Evolutionary conservation across 768 basidiomycete genomes (phyloP).

Genomic region (Amanita molliuscula): DNA sequence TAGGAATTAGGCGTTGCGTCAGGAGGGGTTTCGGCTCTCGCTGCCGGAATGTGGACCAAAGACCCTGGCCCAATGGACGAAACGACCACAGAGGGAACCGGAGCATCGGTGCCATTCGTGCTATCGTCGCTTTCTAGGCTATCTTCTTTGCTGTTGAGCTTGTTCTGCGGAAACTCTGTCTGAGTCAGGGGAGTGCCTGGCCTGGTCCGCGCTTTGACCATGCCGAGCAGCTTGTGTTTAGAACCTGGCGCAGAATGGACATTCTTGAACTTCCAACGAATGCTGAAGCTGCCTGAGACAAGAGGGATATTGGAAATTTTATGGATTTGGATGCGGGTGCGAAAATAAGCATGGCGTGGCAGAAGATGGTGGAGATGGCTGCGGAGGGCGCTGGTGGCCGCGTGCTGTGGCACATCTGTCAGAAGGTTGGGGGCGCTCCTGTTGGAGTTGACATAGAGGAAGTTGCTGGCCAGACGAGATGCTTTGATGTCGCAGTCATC

Average conservation of each 20-base stretch:
- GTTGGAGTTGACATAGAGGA: neutral
- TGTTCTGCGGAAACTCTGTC: neutral
- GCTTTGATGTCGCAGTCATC: conserved; percentile 2
- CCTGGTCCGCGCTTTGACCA: conserved; percentile 10
- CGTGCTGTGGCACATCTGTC: neutral
- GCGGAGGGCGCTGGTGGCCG: conserved; percentile 27
- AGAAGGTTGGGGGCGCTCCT: conserved; percentile 5
- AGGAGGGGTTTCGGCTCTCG: neutral
- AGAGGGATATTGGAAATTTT: conserved; percentile 65
- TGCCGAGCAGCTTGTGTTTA: conserved; percentile 25
- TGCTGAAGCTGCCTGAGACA: conserved; percentile 58
- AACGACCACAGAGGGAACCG: conserved; percentile 9
- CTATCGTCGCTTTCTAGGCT: conserved; percentile 9
- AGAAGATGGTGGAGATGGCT: conserved; percentile 52
- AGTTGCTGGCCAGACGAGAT: neutral
- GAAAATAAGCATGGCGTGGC: conserved; percentile 58
- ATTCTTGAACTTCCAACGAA: conserved; percentile 65
- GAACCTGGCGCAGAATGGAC: conserved; percentile 23
- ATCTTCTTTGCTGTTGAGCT: conserved; percentile 5
- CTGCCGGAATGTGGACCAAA: neutral
- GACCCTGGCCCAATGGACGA: conserved; percentile 4
- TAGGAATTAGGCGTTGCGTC: conserved; percentile 8
- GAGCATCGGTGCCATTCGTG: conserved; percentile 4
- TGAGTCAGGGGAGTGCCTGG: neutral
- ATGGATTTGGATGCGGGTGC: conserved; percentile 49